These are phyloP conservation scores for Chaetomidium leptoderma DNA, from an alignment of 495 filamentous ascomycete genomes.

Conservation along the genomic window DNA sequence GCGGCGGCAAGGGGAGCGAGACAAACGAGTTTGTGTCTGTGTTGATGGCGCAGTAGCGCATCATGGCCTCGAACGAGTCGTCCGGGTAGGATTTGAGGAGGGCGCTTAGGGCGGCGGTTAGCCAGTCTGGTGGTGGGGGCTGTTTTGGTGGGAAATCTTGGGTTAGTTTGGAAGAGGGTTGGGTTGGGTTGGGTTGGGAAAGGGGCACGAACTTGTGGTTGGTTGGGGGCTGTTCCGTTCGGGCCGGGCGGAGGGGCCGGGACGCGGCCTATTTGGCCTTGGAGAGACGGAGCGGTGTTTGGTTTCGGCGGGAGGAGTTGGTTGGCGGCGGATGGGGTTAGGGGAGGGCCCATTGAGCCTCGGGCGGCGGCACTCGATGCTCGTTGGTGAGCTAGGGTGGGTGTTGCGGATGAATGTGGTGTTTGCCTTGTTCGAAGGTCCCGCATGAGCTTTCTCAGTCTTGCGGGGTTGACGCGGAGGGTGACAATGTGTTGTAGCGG, in stretches of 20 bases:
- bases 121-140: conserved; percentile 80
- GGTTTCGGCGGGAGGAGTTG: conserved; percentile 31
- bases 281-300: conserved; percentile 29
- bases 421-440: conserved; percentile 39
- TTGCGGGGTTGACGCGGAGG: conserved; percentile 63
- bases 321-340: conserved; percentile 39
- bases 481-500: conserved; percentile 64
- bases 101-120: conserved; percentile 57
- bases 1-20: conserved; percentile 40
- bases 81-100: conserved; percentile 64
- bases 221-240: conserved; percentile 48
- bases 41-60: conserved; percentile 80
- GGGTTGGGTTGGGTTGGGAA: background rate
- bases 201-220: conserved; percentile 51
- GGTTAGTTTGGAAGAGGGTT: background rate
- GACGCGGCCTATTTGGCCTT: conserved; percentile 58
- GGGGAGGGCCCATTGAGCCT: conserved; percentile 59
- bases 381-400: conserved; percentile 51
- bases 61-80: conserved; percentile 78
- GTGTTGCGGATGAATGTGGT: conserved; percentile 39
- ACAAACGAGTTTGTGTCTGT: conserved; percentile 55
- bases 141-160: conserved; percentile 27
- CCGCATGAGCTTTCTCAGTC: conserved; percentile 55
- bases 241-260: conserved; percentile 59
- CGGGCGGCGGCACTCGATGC: conserved; percentile 49